phyloP scores from a whole-genome alignment of 805 yeast genomes.

The Metschnikowia similis region DNA sequence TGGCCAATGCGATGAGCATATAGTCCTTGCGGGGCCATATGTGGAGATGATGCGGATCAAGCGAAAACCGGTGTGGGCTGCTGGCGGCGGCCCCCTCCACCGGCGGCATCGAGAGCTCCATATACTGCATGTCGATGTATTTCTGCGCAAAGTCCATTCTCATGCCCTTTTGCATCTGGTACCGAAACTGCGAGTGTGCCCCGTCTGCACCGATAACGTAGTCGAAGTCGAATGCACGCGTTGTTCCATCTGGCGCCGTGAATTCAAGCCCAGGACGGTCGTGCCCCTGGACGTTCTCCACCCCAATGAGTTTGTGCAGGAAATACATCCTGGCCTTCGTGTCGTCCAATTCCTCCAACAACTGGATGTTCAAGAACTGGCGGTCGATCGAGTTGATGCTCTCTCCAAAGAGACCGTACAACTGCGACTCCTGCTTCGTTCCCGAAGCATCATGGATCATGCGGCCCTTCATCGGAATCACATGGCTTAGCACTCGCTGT shows the following conservation, averaged over 20 bases:
- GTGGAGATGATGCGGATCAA: conserved; percentile 76
- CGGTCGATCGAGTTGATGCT: conserved; percentile 83
- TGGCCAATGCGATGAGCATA: conserved; percentile 89
- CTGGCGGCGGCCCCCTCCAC: conserved; percentile 21
- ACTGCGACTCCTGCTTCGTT: conserved; percentile 53
- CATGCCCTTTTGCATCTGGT: conserved; percentile 58
- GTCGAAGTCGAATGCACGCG: conserved; percentile 38
- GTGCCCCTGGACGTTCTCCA: conserved; percentile 25
- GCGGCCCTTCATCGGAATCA: conserved; percentile 84
- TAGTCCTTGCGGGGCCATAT: conserved; percentile 87
- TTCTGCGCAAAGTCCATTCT: conserved; percentile 72
- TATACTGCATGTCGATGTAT: conserved; percentile 77
- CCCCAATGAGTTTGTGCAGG: conserved; percentile 49
- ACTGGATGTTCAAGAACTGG: conserved; percentile 55
- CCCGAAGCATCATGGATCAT: conserved; percentile 80
- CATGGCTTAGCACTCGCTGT: conserved; percentile 47
- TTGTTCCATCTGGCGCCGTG: conserved; percentile 15
- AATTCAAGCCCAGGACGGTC: conserved; percentile 23
- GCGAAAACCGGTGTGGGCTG: conserved; percentile 37
- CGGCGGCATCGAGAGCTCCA: conserved; percentile 76
- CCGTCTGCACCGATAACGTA: conserved; percentile 85
- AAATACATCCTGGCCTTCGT: conserved; percentile 47
- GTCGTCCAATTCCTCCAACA: conserved; percentile 58
- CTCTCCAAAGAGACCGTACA: conserved; percentile 79
- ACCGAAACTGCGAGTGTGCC: conserved; percentile 68